These are phyloP conservation scores for sorghum (Sorghum bicolor) DNA, from an alignment of 176 grass and related monocot species.

Conservation along the genomic window Sorghum_bicolor_NCBIv3 NC_012870.2:15502501-15503000, in stretches of 20 bases:
- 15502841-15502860: background rate
- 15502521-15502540: slow-evolving; percentile 84
- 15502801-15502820: slow-evolving; percentile 95
- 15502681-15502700: slow-evolving; percentile 80
- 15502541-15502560: slow-evolving; percentile 78
- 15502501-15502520: slow-evolving; percentile 82
- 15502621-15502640: slow-evolving; percentile 84
- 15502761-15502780: slow-evolving; percentile 91
- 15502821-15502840: slow-evolving; percentile 12
- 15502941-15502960: slow-evolving; percentile 39
- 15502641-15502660: slow-evolving; percentile 66
- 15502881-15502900: slow-evolving; percentile 13
- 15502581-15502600: slow-evolving; percentile 87
- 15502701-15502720: slow-evolving; percentile 89
- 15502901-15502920: slow-evolving; percentile 23
- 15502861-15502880: background rate
- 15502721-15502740: slow-evolving; percentile 86
- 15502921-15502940: slow-evolving; percentile 33
- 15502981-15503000: slow-evolving; percentile 10
- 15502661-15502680: slow-evolving; percentile 83
- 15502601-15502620: slow-evolving; percentile 88
- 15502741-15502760: slow-evolving; percentile 88
- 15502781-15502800: slow-evolving; percentile 93
- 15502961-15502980: slow-evolving; percentile 23
- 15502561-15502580: slow-evolving; percentile 67